Conservation (phyloP, 1,139 yeast species). For the Nakaseomyces kungkrabaensis region DNA sequence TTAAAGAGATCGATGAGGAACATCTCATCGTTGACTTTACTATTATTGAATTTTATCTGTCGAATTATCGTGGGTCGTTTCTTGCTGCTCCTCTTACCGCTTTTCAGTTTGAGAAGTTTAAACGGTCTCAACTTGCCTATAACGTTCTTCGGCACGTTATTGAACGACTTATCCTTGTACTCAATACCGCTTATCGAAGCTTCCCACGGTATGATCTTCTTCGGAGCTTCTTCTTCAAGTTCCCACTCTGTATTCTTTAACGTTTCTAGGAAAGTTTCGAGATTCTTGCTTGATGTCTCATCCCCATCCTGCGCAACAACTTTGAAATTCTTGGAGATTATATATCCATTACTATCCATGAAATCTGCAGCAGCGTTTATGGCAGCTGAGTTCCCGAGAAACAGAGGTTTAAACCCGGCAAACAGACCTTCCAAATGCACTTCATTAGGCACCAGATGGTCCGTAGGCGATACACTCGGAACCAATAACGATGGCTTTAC, state of each 20-base stretch:
- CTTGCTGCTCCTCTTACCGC: constrained; percentile 3
- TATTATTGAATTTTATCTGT: constrained; percentile 22
- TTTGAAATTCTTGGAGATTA: constrained; percentile 1
- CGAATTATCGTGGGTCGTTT: constrained; percentile 10
- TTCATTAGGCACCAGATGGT: constrained; percentile 19
- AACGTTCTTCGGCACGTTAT: constrained; percentile 23
- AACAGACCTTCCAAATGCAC: constrained; percentile 28
- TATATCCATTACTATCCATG: neutral
- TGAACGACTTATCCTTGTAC: constrained; percentile 25
- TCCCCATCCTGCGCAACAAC: neutral
- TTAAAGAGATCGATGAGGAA: constrained; percentile 18
- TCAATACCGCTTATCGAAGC: constrained; percentile 30
- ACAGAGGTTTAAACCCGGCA: constrained; percentile 30
- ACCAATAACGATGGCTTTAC: constrained; percentile 10
- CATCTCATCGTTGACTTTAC: constrained; percentile 21
- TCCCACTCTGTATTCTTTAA: constrained; percentile 3
- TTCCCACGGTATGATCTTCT: constrained; percentile 29
- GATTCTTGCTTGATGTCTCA: neutral
- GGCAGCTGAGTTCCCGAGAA: constrained; percentile 23
- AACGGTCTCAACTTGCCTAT: constrained; percentile 24
- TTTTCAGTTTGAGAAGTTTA: constrained; percentile 15
- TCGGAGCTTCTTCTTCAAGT: constrained; percentile 8
- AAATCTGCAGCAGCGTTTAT: neutral
- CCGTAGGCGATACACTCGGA: constrained; percentile 26
- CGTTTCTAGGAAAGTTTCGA: neutral